Percentiles rank a stretch among this genome's conserved stretches.
Conservation (phyloP, 1,284 basidiomycete species). For the Puccinia polysora region DNA sequence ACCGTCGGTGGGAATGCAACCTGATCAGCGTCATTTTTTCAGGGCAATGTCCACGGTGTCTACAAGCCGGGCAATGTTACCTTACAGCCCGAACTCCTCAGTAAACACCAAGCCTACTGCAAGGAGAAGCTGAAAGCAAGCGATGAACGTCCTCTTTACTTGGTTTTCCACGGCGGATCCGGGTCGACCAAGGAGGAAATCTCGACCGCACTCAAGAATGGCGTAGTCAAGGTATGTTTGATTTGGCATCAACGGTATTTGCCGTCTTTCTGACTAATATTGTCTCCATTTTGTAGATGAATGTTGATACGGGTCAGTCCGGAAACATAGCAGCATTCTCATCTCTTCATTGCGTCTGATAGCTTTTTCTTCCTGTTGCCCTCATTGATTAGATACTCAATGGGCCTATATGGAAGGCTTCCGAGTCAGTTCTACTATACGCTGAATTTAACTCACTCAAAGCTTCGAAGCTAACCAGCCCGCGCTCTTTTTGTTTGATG, state of each 20-base stretch:
- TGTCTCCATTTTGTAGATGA: constrained; percentile 27
- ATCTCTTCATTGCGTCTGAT: not conserved
- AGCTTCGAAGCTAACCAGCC: not conserved
- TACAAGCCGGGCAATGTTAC: constrained; percentile 89
- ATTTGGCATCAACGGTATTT: not conserved
- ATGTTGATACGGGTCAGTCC: constrained; percentile 42
- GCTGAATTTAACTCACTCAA: not conserved
- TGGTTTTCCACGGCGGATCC: constrained; percentile 99
- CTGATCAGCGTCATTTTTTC: not conserved
- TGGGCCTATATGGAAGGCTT: constrained; percentile 88
- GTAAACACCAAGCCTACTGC: constrained; percentile 82
- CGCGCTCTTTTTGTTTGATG: not conserved
- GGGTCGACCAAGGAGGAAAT: constrained; percentile 97
- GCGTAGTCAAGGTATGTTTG: constrained; percentile 91
- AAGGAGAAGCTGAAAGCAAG: constrained; percentile 66
- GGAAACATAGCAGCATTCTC: not conserved
- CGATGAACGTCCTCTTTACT: constrained; percentile 77
- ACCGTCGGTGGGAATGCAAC: too few relatives aligned
- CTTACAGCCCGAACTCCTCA: constrained; percentile 84
- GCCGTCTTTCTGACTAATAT: not conserved
- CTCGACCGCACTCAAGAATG: constrained; percentile 79
- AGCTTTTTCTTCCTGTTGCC: not conserved
- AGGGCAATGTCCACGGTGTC: constrained; percentile 88
- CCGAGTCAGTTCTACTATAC: constrained; percentile 44
- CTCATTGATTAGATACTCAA: constrained; percentile 64